Evolutionary conservation across 2,329 filamentous ascomycete genomes (phyloP), one percentile per base, ranked within the genome.

Genomic region (Paracorniculantispora psalliotae): DNA sequence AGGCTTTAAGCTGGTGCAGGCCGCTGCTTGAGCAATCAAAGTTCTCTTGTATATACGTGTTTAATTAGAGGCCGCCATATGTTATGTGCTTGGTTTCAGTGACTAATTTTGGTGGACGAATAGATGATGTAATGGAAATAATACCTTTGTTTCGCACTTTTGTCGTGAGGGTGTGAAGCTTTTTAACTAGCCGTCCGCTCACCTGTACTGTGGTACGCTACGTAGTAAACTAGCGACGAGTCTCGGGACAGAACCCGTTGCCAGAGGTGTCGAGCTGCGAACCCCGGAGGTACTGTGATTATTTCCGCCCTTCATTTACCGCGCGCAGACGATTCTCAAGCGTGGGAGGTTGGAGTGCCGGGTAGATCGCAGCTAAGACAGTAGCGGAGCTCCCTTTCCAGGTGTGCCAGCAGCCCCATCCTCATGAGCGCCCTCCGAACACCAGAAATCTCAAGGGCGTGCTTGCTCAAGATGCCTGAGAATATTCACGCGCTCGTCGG

Each of bases 1-100:
- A 62, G 91, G 91, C 0, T 94, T 91, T 76, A 88, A 85, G 71
- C 75, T 92, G 54, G 81, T 92, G 49, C 84, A 85, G 66, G 79
- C 81, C 19, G 73, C 79, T 63, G 86, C 84, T 61, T 89, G 67
- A 71, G 47, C 47, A 39, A 59, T 39, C 30, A 28, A 3, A 26
- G 15, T 10, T 3, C 9, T 47, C 19, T 54, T 51, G 54, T 60
- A 52, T 41, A 59, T 61, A 57, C 25, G 26, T 60, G 28, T 17
- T 56, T 50, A 6, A 50, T 44, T 35, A 44, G 15, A 17, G 28
- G 28, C 13, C 19, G 37, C 23, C 19, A 25, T n/a, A 12, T 39
- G 9, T 52, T 28, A 46, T 48, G 15, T 13, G 5, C 13, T 33
- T 28, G 9, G 19, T 33, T 57, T 49, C 15, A 21, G 15, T 2